Evolutionary conservation across 768 basidiomycete genomes (phyloP).

Genomic region (Lactarius sp.): DNA sequence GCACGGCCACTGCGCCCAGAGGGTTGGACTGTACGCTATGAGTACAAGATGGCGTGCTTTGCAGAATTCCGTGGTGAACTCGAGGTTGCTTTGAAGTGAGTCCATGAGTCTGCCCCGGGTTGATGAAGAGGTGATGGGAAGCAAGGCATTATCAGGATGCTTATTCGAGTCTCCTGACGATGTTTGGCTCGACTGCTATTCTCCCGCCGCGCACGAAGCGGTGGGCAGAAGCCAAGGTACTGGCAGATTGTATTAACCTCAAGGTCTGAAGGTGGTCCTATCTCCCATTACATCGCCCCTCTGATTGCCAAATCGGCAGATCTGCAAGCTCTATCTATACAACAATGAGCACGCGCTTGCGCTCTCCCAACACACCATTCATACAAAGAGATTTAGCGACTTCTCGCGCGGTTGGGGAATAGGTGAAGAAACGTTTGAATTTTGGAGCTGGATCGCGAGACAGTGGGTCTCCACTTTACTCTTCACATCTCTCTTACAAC

Average conservation of each 20-base stretch:
- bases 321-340: slow-evolving; percentile 88
- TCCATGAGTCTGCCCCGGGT: slow-evolving; percentile 24
- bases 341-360: slow-evolving; percentile 80
- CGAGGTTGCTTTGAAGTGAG: slow-evolving; percentile 87
- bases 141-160: slow-evolving; percentile 91
- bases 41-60: slow-evolving; percentile 96
- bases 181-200: slow-evolving; percentile 85
- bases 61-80: slow-evolving; percentile 92
- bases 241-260: slow-evolving; percentile 89
- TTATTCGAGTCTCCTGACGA: slow-evolving; percentile 73
- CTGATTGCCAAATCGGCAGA: slow-evolving; percentile 39
- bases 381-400: slow-evolving; percentile 80
- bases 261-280: slow-evolving; percentile 49
- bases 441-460: slow-evolving; percentile 93
- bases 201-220: slow-evolving; percentile 91
- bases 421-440: slow-evolving; percentile 94
- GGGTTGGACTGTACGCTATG: slow-evolving; percentile 95
- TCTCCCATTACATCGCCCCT: not conserved
- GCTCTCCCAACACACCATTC: slow-evolving; percentile 76
- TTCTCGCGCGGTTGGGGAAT: slow-evolving; percentile 92
- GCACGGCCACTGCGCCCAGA: slow-evolving; percentile 67
- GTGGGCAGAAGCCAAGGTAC: slow-evolving; percentile 97
- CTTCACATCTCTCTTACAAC: not conserved
- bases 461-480: slow-evolving; percentile 53
- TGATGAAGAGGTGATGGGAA: slow-evolving; percentile 15